Evolutionary conservation across 441 rosid species (phyloP).

Genomic region (Populus hybrid): DNA sequence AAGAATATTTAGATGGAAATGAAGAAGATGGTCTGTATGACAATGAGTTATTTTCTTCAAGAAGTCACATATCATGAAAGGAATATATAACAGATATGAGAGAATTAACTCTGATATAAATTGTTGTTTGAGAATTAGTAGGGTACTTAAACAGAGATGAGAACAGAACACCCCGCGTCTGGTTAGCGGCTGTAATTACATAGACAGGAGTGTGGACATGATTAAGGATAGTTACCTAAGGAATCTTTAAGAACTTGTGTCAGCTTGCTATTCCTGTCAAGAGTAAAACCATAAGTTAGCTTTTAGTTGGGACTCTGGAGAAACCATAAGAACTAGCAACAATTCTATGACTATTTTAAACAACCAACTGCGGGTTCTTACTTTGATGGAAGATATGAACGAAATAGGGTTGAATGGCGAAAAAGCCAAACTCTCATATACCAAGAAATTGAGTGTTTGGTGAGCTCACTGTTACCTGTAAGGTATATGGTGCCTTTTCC

Average conservation of each 20-base stretch:
- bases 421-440: not conserved
- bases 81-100: not conserved
- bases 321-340: not conserved
- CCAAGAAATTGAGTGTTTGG: not conserved
- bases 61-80: not conserved
- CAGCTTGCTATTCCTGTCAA: constrained; percentile 83
- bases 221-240: constrained; percentile 45
- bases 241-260: constrained; percentile 87
- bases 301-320: constrained; percentile 3
- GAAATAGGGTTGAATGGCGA: not conserved
- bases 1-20: not conserved
- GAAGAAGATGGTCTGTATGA: not conserved
- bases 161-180: not conserved
- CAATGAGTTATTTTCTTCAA: not conserved
- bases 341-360: not conserved
- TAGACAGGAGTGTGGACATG: not conserved
- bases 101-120: not conserved
- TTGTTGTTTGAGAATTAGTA: not conserved
- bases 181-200: not conserved
- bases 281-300: constrained; percentile 14
- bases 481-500: constrained; percentile 64
- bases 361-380: not conserved
- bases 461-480: constrained; percentile 46
- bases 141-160: not conserved
- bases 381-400: not conserved